phyloP scores from a whole-genome alignment of 805 yeast genomes.

The Nakazawaea ishiwadae region DNA sequence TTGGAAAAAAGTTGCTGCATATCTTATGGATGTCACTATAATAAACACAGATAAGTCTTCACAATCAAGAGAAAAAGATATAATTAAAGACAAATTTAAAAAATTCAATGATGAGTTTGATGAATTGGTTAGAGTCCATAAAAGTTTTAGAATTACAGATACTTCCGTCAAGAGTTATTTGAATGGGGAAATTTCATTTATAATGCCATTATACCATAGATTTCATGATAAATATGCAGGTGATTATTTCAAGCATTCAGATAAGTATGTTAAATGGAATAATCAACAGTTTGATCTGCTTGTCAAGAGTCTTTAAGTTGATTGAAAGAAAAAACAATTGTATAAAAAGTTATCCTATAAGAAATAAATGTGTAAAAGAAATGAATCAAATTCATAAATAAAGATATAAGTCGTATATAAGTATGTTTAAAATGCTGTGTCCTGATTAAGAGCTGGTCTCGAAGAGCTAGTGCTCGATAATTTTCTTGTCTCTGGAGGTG shows the following conservation, averaged over 20 bases:
- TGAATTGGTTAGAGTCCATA: conserved; percentile 62
- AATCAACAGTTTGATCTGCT: conserved; percentile 27
- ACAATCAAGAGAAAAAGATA: conserved; percentile 69
- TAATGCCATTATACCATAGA: conserved; percentile 79
- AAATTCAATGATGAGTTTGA: conserved; percentile 84
- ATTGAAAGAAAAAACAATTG: too few relatives aligned
- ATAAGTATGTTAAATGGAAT: conserved; percentile 59
- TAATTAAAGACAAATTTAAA: conserved; percentile 77
- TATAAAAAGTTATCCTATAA: too few relatives aligned
- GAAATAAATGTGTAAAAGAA: neutral
- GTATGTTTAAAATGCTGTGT: conserved; percentile 9
- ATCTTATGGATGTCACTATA: conserved; percentile 76
- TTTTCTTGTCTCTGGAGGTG: conserved; percentile 4
- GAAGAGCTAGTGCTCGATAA: conserved; percentile 2
- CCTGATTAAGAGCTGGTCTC: conserved; percentile 1
- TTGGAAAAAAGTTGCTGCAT: conserved; percentile 78
- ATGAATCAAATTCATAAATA: neutral
- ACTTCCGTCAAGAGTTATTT: conserved; percentile 57
- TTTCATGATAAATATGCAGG: conserved; percentile 76
- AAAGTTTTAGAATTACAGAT: conserved; percentile 62
- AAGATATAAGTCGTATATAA: neutral
- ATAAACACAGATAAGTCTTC: conserved; percentile 36
- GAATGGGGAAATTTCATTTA: conserved; percentile 69
- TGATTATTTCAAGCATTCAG: conserved; percentile 67
- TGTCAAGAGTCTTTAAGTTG: conserved; percentile 25